These are phyloP conservation scores for Cokeromyces recurvatus DNA, from an alignment of 371 early-diverging fungal species.

Conservation along the genomic window DNA sequence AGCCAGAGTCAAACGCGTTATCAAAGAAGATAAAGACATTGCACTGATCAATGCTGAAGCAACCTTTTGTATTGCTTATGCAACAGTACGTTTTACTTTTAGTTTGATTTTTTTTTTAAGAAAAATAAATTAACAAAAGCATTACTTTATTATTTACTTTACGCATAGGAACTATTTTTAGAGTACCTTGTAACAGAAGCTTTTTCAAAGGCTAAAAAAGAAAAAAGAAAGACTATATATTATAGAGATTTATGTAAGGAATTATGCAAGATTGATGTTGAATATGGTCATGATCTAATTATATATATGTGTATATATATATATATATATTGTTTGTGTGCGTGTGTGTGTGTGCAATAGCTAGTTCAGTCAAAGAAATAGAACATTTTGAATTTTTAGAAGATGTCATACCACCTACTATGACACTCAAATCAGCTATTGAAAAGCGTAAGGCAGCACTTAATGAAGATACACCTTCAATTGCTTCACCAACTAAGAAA, in stretches of 20 bases:
- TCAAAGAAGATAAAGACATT: conserved; percentile 81
- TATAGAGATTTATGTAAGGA: conserved; percentile 78
- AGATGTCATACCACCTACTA: conserved; percentile 57
- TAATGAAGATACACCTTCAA: conserved; percentile 21
- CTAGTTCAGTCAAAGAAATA: conserved; percentile 34
- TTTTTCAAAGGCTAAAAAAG: conserved; percentile 56
- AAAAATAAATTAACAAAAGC: too few relatives aligned
- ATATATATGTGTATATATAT: background rate
- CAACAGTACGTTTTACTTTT: conserved; percentile 68
- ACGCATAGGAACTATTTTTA: conserved; percentile 68
- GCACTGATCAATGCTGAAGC: conserved; percentile 67
- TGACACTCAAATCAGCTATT: conserved; percentile 50
- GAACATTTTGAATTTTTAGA: conserved; percentile 45
- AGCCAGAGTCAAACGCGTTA: conserved; percentile 78
- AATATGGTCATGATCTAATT: too few relatives aligned
- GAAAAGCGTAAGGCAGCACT: conserved; percentile 47
- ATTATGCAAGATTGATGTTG: too few relatives aligned
- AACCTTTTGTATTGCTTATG: conserved; percentile 70
- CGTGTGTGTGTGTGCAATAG: conserved; percentile 17
- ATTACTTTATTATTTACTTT: background rate
- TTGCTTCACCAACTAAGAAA: conserved; percentile 19
- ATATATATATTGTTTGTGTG: too few relatives aligned
- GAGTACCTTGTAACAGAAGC: conserved; percentile 67
- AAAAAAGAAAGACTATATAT: conserved; percentile 69
- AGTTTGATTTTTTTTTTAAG: too few relatives aligned